These are phyloP conservation scores for Mimosa pudica DNA, from an alignment of 306 rosid genomes.

Conservation along the genomic window DNA sequence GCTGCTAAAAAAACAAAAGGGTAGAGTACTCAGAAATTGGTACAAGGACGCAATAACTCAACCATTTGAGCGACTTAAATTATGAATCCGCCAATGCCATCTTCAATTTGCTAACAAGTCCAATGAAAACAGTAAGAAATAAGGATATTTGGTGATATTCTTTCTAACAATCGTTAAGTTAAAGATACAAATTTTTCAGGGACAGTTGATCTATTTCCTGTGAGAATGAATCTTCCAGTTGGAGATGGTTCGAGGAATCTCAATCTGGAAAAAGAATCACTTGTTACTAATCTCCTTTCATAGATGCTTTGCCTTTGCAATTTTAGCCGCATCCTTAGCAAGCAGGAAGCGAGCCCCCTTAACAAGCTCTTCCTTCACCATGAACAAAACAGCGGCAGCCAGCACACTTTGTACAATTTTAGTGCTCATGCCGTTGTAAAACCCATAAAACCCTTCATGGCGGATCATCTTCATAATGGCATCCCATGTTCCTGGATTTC, in stretches of 20 bases:
- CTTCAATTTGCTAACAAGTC: background rate
- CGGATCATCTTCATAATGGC: conserved; percentile 86
- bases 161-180: background rate
- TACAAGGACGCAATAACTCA: conserved; percentile 4
- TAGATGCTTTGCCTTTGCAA: conserved; percentile 50
- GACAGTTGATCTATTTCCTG: conserved; percentile 35
- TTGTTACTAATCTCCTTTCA: conserved; percentile 37
- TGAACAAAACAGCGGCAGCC: conserved; percentile 96
- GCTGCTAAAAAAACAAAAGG: background rate
- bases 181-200: conserved; percentile 19
- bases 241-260: conserved; percentile 33
- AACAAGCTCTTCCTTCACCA: conserved; percentile 94
- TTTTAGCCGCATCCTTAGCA: conserved; percentile 41
- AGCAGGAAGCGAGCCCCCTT: conserved; percentile 64
- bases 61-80: background rate
- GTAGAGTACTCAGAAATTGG: background rate
- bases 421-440: conserved; percentile 95
- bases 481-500: conserved; percentile 77
- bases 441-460: conserved; percentile 78
- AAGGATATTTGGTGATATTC: background rate
- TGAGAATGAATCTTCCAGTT: conserved; percentile 30
- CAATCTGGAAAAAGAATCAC: conserved; percentile 19
- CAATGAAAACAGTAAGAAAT: background rate
- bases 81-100: background rate
- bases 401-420: conserved; percentile 90